Base-by-base conservation (phyloP, 148 eudicot species). In the Rhododendron williamsianum region DNA sequence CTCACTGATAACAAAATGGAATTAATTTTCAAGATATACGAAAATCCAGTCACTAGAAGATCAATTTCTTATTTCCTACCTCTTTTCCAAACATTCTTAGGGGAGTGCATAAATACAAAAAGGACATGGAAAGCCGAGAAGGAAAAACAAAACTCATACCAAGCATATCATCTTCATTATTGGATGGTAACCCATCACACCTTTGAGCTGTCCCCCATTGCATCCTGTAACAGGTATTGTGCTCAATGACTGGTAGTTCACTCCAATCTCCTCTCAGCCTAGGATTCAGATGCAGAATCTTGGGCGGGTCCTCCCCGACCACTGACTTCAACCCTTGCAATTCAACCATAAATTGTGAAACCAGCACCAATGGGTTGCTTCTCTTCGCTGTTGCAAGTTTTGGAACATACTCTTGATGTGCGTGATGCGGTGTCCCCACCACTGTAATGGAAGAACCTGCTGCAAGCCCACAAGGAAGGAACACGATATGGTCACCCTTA, bases 221-320 rank as follows among this genome's bases (percentile, higher is more conserved):
- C 99, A 95, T 97, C 88, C 99, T 92, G 81, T 95, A 95, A 84
- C 98, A 97, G 9, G 99, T 94, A 78, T 97, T 97, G 45, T 94
- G 98, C 89, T 97, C 99, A 91, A 97, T 94, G 56, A 97, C 96
- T 69, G 95, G 91, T 80, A 84, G 90, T 69, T 83, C 92, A 87
- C 98, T 97, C 99, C 99, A 97, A 87, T 97, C 99, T 56, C 99
- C 99, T 88, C 94, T 91, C 85, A 97, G 78, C 83, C 99, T 91
- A 90, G 99, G 99, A 93, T 97, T 97, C 78, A 97, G 87, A 89
- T 97, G 99, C 90, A 97, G 77, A 89, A 97, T 97, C 84, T 93
- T 97, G 0, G 99, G 99, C 30, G 99, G 98, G 81, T 94, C 99
- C 88, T 97, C 99, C 80, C 98, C 99, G 85, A 88, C 92, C 83